These are phyloP conservation scores for Ustulina deusta DNA, from an alignment of 2,329 filamentous ascomycete genomes.

Conservation along the genomic window DNA sequence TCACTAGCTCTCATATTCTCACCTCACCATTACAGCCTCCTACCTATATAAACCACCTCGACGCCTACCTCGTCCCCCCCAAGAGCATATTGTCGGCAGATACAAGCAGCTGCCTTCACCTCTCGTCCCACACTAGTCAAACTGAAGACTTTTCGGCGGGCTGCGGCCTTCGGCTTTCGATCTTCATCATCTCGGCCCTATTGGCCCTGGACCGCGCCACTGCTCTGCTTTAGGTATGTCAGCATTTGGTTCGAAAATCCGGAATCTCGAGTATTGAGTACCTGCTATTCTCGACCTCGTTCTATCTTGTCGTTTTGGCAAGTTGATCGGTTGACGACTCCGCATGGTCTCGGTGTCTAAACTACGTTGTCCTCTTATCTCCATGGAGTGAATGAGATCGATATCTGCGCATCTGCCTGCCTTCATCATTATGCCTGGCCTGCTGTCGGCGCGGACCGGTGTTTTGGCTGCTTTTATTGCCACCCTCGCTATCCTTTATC, in stretches of 20 bases:
- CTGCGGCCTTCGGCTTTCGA: constrained; percentile 29
- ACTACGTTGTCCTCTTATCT: constrained; percentile 9
- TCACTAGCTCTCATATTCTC: not conserved
- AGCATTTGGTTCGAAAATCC: constrained; percentile 36
- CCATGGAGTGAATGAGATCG: constrained; percentile 16
- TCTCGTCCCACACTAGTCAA: constrained; percentile 1
- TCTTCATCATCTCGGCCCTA: constrained; percentile 31
- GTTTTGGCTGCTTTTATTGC: constrained; percentile 40
- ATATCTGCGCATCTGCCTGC: constrained; percentile 16
- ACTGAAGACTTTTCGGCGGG: constrained; percentile 21
- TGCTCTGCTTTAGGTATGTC: constrained; percentile 46
- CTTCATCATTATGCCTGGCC: constrained; percentile 39
- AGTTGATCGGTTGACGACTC: constrained; percentile 18
- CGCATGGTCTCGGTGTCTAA: constrained; percentile 17
- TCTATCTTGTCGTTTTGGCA: constrained; percentile 8
- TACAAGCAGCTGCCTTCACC: not conserved
- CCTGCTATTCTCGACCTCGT: constrained; percentile 32
- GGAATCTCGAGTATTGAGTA: constrained; percentile 28
- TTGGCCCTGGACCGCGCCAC: constrained; percentile 36
- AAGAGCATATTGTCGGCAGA: constrained; percentile 8
- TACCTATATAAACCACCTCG: not conserved
- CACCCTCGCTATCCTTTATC: constrained; percentile 38
- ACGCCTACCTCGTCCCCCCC: not conserved
- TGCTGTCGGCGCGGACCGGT: constrained; percentile 37
- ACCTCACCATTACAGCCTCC: not conserved